Evolutionary conservation across 2,329 filamentous ascomycete species (phyloP).

Genomic region (Aureobasidium pullulans): DNA sequence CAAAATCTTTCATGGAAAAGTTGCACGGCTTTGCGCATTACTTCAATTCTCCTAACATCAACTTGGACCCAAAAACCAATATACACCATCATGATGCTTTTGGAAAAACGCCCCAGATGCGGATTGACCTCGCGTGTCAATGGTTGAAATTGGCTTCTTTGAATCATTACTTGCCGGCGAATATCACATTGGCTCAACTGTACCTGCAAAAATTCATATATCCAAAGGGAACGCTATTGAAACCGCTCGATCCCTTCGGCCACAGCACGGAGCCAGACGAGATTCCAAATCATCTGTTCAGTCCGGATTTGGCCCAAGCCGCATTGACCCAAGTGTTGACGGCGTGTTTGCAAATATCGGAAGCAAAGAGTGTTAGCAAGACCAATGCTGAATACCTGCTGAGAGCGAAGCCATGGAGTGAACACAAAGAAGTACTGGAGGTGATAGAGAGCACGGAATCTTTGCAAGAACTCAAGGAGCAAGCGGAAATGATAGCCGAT

Average conservation of each 20-base stretch:
- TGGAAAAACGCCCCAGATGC: conserved; percentile 19
- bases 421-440: background rate
- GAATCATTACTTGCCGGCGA: conserved; percentile 23
- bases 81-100: conserved; percentile 24
- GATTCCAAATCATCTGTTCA: conserved; percentile 21
- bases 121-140: conserved; percentile 21
- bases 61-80: conserved; percentile 15
- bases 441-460: background rate
- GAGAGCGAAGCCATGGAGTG: background rate
- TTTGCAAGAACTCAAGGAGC: conserved; percentile 17
- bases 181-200: conserved; percentile 21
- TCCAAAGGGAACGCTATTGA: background rate
- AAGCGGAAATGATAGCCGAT: conserved; percentile 25
- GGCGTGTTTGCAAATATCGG: background rate
- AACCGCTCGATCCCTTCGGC: conserved; percentile 18
- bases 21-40: background rate
- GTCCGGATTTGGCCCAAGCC: conserved; percentile 17
- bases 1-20: background rate
- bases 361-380: conserved; percentile 1
- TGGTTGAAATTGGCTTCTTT: conserved; percentile 22
- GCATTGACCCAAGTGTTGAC: background rate
- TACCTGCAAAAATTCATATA: conserved; percentile 18
- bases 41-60: background rate
- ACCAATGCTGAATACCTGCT: background rate
- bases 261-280: conserved; percentile 18